phyloP scores from a whole-genome alignment of 768 basidiomycete species.

The Strobilomyces echinocephalus region DNA sequence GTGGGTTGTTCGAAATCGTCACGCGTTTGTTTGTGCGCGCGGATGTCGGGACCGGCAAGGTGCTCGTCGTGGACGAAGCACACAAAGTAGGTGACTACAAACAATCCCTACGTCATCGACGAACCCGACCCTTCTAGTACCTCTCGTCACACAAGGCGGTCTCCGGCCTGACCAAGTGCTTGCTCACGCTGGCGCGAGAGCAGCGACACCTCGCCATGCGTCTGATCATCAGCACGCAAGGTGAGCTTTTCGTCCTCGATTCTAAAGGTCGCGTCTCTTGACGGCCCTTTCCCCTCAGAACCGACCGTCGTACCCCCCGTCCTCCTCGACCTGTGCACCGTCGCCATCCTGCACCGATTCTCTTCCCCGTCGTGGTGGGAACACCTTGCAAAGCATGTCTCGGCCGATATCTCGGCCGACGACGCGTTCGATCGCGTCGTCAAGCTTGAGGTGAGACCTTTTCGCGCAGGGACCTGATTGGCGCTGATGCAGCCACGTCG shows the following conservation, averaged over 20 bases:
- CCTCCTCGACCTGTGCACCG: conserved; percentile 60
- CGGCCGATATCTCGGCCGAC: conserved; percentile 52
- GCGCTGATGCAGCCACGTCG: not conserved
- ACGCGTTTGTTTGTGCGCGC: conserved; percentile 60
- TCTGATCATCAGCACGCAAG: conserved; percentile 72
- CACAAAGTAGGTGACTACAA: conserved; percentile 49
- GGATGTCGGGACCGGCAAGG: conserved; percentile 57
- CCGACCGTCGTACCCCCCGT: conserved; percentile 69
- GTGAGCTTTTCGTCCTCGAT: conserved; percentile 25
- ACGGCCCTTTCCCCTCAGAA: conserved; percentile 36
- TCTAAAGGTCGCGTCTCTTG: too few relatives aligned
- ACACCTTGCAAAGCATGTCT: conserved; percentile 62
- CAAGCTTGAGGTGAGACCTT: conserved; percentile 47
- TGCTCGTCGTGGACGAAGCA: conserved; percentile 70
- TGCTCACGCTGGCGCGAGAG: conserved; percentile 59
- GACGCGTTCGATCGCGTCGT: conserved; percentile 68
- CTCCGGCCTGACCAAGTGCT: conserved; percentile 52
- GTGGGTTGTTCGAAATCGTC: conserved; percentile 67
- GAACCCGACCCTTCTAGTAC: conserved; percentile 42
- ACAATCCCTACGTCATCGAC: not conserved
- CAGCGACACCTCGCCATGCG: conserved; percentile 71
- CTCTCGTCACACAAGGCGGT: conserved; percentile 43
- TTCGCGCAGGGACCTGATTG: not conserved
- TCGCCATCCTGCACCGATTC: conserved; percentile 67
- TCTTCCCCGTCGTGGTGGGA: conserved; percentile 76